Evolutionary conservation across 148 eudicot species (phyloP), one percentile per base, ranked within the genome.

Genomic region (Amaranthus hypochondriacus): DNA sequence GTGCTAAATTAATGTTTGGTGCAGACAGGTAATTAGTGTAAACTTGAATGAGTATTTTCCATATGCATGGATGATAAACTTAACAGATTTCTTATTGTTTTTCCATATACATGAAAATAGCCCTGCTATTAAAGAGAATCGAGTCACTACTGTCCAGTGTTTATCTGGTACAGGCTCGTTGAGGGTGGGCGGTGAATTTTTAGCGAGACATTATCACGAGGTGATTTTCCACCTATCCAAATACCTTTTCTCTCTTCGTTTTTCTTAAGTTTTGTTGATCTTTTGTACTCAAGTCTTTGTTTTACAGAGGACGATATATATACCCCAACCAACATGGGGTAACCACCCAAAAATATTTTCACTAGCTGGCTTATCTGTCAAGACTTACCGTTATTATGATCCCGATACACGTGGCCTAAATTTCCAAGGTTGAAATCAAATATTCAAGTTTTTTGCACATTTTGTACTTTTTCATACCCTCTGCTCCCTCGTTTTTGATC

Each of bases 281-380:
- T 68, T 53, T 42, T 43, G 10, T 44, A 12, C 47, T 53, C 47
- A 53, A 70, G 75, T 12, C 44, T 5, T 69, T 56, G 47, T 59
- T 56, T 61, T 80, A 82, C 90, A 92, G 99, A 87, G 72, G 54
- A 86, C 85, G n/a, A 89, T 95, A 68, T 95, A 90, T 65, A 95
- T 92, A 76, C 97, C 99, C 46, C 82, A 70, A 51, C 97, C 99
- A 71, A 92, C 99, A 77, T 95, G 99, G 96, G 99, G 99, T 70
- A 95, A 95, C 89, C 99, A 95, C 67, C 80, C 90, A 14, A 95
- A 92, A 80, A 80, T 92, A 60, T 95, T 95, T 73, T 74, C 86
- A 60, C 75, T 92, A 12, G 90, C 94, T 11, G 99, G 99, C 44
- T 86, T 95, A 80, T 78, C 92, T 50, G 99, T 95, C 72, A 92